These are phyloP conservation scores for Chalciporus piperatus DNA, from an alignment of 768 basidiomycete genomes.

Conservation along the genomic window DNA sequence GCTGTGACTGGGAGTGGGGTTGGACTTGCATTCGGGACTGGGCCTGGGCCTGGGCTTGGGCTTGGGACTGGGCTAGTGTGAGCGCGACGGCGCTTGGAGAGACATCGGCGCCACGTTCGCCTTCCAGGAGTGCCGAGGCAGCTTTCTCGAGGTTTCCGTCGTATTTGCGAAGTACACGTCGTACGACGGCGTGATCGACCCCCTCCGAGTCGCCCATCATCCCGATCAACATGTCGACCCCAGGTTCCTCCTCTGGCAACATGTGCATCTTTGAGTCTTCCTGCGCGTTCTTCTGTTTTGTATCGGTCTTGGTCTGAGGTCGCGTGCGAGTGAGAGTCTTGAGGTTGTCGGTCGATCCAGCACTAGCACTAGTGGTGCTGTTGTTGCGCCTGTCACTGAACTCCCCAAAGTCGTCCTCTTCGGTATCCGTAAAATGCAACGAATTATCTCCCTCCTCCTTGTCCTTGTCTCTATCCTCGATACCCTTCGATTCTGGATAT, in stretches of 20 bases:
- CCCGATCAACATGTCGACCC: slow-evolving; percentile 32
- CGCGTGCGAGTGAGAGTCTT: background rate
- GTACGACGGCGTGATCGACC: slow-evolving; percentile 45
- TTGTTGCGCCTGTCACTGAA: background rate
- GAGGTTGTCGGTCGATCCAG: too few relatives aligned
- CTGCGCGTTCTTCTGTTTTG: background rate
- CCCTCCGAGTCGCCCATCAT: slow-evolving; percentile 43
- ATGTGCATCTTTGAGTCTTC: slow-evolving; percentile 14
- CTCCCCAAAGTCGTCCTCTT: slow-evolving; percentile 10
- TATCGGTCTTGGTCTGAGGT: background rate
- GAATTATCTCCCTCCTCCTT: slow-evolving; percentile 8
- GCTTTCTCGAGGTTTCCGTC: slow-evolving; percentile 58
- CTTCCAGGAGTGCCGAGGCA: slow-evolving; percentile 51
- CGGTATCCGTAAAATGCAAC: slow-evolving; percentile 14
- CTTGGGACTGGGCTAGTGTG: background rate
- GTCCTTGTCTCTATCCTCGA: slow-evolving; percentile 2
- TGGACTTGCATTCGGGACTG: background rate
- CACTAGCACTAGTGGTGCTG: background rate
- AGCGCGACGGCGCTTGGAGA: background rate
- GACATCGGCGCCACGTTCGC: slow-evolving; percentile 42
- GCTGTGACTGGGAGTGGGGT: slow-evolving; percentile 1
- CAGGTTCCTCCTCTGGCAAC: slow-evolving; percentile 28
- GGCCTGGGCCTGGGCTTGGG: too few relatives aligned
- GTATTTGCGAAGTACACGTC: slow-evolving; percentile 57
- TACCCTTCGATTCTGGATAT: slow-evolving; percentile 14